phyloP scores from a whole-genome alignment of 176 grass and related monocot genomes.

The Phoenix roebelenii region DNA sequence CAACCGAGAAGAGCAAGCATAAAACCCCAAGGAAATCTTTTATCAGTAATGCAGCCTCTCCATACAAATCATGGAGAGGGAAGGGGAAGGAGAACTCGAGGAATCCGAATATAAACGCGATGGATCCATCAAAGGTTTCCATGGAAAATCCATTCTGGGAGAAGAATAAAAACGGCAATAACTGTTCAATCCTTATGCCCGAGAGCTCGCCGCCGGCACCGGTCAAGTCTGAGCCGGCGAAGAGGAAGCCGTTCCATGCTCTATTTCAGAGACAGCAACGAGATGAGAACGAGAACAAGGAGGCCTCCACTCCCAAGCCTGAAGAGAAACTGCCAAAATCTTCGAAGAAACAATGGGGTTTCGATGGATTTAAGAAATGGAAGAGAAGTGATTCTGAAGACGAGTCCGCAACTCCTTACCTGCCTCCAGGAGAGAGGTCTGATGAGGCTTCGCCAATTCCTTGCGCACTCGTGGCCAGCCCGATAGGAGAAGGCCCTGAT shows the following conservation, averaged over 20 bases:
- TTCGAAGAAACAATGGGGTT: conserved; percentile 59
- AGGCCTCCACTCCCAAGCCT: conserved; percentile 6
- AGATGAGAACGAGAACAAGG: conserved; percentile 37
- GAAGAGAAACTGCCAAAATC: conserved; percentile 25
- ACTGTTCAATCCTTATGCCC: conserved; percentile 34
- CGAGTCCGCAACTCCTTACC: conserved; percentile 16
- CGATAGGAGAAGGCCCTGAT: conserved; percentile 30
- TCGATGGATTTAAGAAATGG: conserved; percentile 87
- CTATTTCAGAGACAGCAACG: conserved; percentile 30
- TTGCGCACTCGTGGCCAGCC: conserved; percentile 40
- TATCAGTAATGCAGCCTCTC: conserved; percentile 22
- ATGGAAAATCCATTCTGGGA: neutral
- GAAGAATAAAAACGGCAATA: conserved; percentile 17
- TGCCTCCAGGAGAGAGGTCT: conserved; percentile 19
- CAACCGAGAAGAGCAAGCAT: conserved; percentile 48
- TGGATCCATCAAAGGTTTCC: no score
- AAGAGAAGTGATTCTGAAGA: conserved; percentile 40
- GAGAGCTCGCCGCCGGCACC: conserved; percentile 24
- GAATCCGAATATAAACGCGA: neutral
- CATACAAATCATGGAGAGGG: conserved; percentile 30
- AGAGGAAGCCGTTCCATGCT: conserved; percentile 40
- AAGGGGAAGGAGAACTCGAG: conserved; percentile 46
- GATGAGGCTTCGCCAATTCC: conserved; percentile 27
- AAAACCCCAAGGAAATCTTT: conserved; percentile 35
- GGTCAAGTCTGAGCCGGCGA: conserved; percentile 37